Base-by-base conservation (phyloP, 495 filamentous ascomycete genomes). In the Penicillium simplicissimum region DNA sequence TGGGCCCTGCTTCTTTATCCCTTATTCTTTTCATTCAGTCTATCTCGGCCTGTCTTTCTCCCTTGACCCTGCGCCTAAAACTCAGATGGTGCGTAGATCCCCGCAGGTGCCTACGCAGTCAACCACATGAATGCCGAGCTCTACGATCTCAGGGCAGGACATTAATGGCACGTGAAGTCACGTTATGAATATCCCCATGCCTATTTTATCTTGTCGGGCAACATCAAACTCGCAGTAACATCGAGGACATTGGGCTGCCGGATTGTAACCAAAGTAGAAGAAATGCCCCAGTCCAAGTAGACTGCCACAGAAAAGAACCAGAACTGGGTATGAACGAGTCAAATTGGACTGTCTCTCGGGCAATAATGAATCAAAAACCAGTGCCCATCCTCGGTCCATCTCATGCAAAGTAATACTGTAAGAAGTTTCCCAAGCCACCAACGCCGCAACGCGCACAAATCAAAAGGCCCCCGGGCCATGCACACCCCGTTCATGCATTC, bases 401-500 rank as follows among this genome's bases (percentile, higher is more conserved):
- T 59, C 55, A 65, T 65, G 63, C 63, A 67, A 67, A 58, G 59
- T 35, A 15, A 42, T 31, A 31, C 28, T 31, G n/a, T 52, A 4
- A 52, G n/a, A 52, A 42, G 40, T 59, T 52, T 36, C 28, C 55
- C 47, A 64, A 53, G 52, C 52, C 59, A 55, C 59, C 57, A 67
- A 67, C 65, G 65, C 65, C 65, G 31, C 34, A 55, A 60, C 54
- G 40, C 15, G 54, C 31, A 34, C 51, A 23, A 57, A 42, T 60
- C 45, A 60, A 43, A 56, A 48, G n/a, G 13, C 8, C 42, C 28
- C 28, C 28, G 4, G 28, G 28, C 2, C 33, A 51, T 55, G 49
- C 17, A 48, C 25, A 31, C 2, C 10, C n/a, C 17, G 65, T 60
- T 87, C 78, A 90, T 64, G 79, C 74, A 74, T 90, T 92, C 71